Evolutionary conservation across 768 basidiomycete species (phyloP), one percentile per base, ranked within the genome.

Genomic region (Cyathus striatus): DNA sequence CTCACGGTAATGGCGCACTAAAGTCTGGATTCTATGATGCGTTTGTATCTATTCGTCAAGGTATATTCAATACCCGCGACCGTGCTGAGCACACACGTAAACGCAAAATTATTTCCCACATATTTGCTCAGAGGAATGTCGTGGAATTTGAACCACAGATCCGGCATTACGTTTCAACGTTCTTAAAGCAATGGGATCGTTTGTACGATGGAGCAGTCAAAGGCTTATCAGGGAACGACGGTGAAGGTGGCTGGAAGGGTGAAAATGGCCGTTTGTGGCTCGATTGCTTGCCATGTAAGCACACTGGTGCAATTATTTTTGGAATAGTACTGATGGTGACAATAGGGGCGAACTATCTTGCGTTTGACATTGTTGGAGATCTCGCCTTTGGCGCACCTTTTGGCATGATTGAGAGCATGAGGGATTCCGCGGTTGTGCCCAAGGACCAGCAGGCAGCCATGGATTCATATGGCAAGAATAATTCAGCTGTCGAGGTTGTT

Each of bases 341-440:
- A 25, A 23, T 44, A 76, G 75, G 76, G 75, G 62, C 60, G 17
- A 76, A 77, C 50, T 79, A 76, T 49, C 70, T 79, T 14, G 72
- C 72, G 4, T 79, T 79, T 49, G 76, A 78, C 60, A 89, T 91
- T 52, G 86, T 92, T 34, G 89, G 86, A 60, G 88, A 92, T 59
- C 74, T 92, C 12, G 86, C 89, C 0, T 93, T 93, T 52, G 91
- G 91, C 1, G 77, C 79, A 2, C 86, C 91, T 0, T 95, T 95
- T 53, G 90, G 90, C 14, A 95, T 95, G 91, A 69, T 94, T 47
- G 55, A 76, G 41, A 76, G 83, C 5, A 83, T 76, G 20, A 79
- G 78, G 41, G 90, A 93, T 54, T 70, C 77, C 6, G 88, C 86
- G 1, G 69, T 80, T 4, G 83, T 87, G 2, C 83, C 86, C 4